These are phyloP conservation scores for Jackrogersella multiformis DNA, from an alignment of 495 filamentous ascomycete species.

Conservation along the genomic window DNA sequence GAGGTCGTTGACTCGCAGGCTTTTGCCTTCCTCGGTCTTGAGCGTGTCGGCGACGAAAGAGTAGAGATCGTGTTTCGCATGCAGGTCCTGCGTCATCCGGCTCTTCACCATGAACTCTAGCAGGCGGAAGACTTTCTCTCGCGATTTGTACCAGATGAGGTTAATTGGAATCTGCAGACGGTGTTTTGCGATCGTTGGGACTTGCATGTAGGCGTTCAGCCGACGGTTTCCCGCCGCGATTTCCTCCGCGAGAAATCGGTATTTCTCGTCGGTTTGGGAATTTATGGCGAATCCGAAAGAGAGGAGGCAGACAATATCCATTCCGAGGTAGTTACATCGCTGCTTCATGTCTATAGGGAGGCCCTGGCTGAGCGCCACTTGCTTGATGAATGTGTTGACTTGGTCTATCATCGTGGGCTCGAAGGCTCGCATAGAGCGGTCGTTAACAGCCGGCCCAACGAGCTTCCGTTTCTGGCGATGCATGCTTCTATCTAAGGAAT, in stretches of 20 bases:
- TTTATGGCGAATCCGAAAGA: constrained; percentile 23
- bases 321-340: not conserved
- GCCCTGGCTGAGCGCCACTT: not conserved
- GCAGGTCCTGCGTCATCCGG: constrained; percentile 9
- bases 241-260: constrained; percentile 32
- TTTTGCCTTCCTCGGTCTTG: constrained; percentile 21
- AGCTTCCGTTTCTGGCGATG: constrained; percentile 27
- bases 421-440: constrained; percentile 31
- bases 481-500: constrained; percentile 5
- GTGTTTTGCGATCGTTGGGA: constrained; percentile 15
- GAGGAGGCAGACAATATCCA: constrained; percentile 26
- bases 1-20: constrained; percentile 8
- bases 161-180: constrained; percentile 5
- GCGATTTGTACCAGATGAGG: not conserved
- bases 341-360: constrained; percentile 33
- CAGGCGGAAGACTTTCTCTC: not conserved
- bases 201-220: constrained; percentile 21
- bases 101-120: constrained; percentile 28
- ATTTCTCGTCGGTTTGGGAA: constrained; percentile 8
- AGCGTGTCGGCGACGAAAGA: constrained; percentile 54
- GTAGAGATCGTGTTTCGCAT: constrained; percentile 33
- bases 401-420: constrained; percentile 28
- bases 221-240: constrained; percentile 11
- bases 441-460: constrained; percentile 15
- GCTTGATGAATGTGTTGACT: constrained; percentile 20